A percentile compares a stretch with the other conserved stretches of the same genome.
phyloP scores from a whole-genome alignment of 352 stramenopile genomes.

The Phytophthora pseudosyringae region DNA sequence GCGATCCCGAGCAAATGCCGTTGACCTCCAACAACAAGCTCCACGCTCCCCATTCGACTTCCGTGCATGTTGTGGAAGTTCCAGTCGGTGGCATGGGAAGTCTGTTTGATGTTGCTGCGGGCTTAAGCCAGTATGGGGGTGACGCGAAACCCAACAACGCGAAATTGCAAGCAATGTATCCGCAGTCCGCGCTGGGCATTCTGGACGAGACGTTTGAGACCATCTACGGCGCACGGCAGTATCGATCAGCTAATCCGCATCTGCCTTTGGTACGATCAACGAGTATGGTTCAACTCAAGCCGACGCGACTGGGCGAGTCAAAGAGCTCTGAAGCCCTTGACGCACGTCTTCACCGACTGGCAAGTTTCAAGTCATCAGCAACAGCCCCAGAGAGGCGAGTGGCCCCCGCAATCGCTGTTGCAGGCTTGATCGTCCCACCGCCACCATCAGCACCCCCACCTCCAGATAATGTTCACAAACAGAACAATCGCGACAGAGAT shows the following conservation, averaged over 20 bases:
- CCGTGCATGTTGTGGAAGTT: conserved; percentile 8
- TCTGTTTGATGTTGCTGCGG: conserved; percentile 68
- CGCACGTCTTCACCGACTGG: conserved; percentile 25
- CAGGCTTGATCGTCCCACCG: conserved; percentile 29
- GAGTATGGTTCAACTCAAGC: conserved; percentile 23
- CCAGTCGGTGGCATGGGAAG: conserved; percentile 41
- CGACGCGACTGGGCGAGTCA: conserved; percentile 23
- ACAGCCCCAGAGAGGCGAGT: conserved; percentile 13
- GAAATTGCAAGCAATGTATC: conserved; percentile 5
- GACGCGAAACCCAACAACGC: not conserved
- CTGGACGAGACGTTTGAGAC: conserved; percentile 60
- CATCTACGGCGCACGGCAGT: conserved; percentile 42
- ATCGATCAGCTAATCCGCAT: conserved; percentile 14
- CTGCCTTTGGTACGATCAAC: conserved; percentile 19
- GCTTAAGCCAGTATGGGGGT: conserved; percentile 52
- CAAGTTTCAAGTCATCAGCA: conserved; percentile 18
- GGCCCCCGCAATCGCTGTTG: conserved; percentile 27
- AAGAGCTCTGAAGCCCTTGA: conserved; percentile 27
- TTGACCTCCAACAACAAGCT: conserved; percentile 1
- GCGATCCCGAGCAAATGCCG: too few relatives aligned
- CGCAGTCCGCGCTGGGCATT: conserved; percentile 45
- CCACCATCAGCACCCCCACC: conserved; percentile 21
- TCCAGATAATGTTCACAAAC: conserved; percentile 14
- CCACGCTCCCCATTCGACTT: not conserved
- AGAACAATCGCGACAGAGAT: conserved; percentile 18